Evolutionary conservation across 139 green algal species (phyloP).

Genomic region (Pseudopediastrum boryanum): DNA sequence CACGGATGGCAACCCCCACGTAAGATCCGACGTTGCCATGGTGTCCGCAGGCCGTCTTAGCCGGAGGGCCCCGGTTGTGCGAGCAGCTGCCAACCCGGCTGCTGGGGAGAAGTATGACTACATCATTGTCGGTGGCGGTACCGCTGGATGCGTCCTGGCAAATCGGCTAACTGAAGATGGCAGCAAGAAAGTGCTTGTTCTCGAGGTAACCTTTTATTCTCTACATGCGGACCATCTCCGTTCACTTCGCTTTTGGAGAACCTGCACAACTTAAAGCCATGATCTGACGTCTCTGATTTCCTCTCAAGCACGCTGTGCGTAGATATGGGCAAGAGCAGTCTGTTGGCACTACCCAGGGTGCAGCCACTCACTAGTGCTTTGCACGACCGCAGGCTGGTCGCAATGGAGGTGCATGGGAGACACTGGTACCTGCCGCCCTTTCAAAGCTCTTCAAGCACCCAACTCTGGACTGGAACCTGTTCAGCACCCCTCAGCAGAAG

Average conservation of each 20-base stretch:
- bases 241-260: too few relatives aligned
- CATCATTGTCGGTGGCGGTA: conserved; percentile 91
- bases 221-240: too few relatives aligned
- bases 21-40: too few relatives aligned
- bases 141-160: conserved; percentile 88
- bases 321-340: too few relatives aligned
- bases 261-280: too few relatives aligned
- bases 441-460: conserved; percentile 81
- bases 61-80: neutral
- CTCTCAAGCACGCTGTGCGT: too few relatives aligned
- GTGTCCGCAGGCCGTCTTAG: too few relatives aligned
- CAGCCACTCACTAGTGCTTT: neutral
- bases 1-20: too few relatives aligned
- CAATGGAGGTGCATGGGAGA: conserved; percentile 41
- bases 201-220: too few relatives aligned
- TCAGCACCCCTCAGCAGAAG: conserved; percentile 61
- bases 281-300: too few relatives aligned
- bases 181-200: conserved; percentile 81
- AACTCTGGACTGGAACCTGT: conserved; percentile 88
- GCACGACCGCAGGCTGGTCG: conserved; percentile 52
- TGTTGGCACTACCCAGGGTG: too few relatives aligned
- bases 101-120: conserved; percentile 82
- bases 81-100: conserved; percentile 19
- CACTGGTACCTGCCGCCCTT: conserved; percentile 75
- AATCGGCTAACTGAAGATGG: conserved; percentile 82